Evolutionary conservation across 2,329 filamentous ascomycete genomes (phyloP).

Genomic region (Microsporum audouinii): DNA sequence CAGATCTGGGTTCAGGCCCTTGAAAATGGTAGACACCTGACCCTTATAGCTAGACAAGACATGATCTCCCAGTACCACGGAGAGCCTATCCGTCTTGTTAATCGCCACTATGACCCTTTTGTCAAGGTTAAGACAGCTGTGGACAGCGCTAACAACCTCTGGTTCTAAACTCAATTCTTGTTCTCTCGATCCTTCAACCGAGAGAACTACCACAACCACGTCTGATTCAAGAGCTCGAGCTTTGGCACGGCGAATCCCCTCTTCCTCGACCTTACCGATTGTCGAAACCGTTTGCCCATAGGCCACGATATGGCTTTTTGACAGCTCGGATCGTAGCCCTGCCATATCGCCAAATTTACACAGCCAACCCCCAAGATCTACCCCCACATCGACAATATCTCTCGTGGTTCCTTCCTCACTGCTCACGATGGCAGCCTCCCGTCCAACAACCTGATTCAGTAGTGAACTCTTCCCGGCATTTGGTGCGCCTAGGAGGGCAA

Average conservation of each 20-base stretch:
- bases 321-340: constrained; percentile 53
- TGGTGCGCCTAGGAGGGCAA: constrained; percentile 79
- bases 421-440: constrained; percentile 92
- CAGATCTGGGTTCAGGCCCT: constrained; percentile 23
- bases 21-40: constrained; percentile 12
- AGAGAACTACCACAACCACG: constrained; percentile 69
- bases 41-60: not conserved
- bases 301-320: constrained; percentile 8
- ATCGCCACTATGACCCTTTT: constrained; percentile 48
- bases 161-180: constrained; percentile 32
- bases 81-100: constrained; percentile 49
- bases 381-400: constrained; percentile 81
- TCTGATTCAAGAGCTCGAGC: constrained; percentile 72
- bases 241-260: constrained; percentile 81
- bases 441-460: constrained; percentile 77
- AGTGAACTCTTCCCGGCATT: constrained; percentile 94
- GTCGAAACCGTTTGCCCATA: constrained; percentile 8
- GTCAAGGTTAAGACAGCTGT: constrained; percentile 38
- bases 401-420: constrained; percentile 85
- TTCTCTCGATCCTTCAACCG: constrained; percentile 47
- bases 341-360: constrained; percentile 95
- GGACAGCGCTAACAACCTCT: constrained; percentile 46
- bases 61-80: constrained; percentile 11
- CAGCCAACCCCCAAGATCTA: constrained; percentile 81
- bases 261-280: constrained; percentile 68